phyloP scores from a whole-genome alignment of 495 filamentous ascomycete genomes.

The Chaetomidium leptoderma region DNA sequence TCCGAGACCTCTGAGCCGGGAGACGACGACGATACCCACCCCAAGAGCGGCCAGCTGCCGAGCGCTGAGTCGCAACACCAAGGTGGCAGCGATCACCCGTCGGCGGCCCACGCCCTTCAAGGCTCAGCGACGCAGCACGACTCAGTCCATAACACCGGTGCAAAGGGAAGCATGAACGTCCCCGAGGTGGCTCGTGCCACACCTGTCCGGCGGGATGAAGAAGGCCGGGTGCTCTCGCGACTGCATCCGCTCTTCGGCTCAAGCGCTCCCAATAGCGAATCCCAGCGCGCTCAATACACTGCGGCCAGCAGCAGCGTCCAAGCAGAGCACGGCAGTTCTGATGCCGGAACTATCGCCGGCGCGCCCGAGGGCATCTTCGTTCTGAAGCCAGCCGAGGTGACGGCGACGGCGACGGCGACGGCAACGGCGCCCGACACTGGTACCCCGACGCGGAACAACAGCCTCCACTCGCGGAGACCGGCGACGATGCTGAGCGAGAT shows the following conservation, averaged over 20 bases:
- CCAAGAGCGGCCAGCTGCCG: background rate
- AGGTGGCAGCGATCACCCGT: background rate
- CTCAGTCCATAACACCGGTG: background rate
- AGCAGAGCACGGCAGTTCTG: background rate
- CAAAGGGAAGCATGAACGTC: background rate
- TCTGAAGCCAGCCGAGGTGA: background rate
- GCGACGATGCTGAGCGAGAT: background rate
- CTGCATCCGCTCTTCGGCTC: background rate
- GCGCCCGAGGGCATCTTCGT: constrained; percentile 3
- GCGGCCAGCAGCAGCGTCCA: background rate
- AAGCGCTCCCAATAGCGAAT: background rate
- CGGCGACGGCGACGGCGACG: background rate
- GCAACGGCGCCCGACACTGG: background rate
- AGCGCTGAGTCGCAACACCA: background rate
- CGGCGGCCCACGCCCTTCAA: background rate
- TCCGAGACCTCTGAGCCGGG: background rate
- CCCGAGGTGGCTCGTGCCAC: background rate
- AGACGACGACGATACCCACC: background rate
- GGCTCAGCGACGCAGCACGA: background rate
- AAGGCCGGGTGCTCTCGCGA: background rate
- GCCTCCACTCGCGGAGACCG: background rate
- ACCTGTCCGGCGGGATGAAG: background rate
- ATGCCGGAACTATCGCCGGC: background rate
- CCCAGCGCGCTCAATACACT: background rate
- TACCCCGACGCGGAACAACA: background rate